Base-by-base conservation (phyloP, 495 filamentous ascomycete species). In the Aspergillus funiculosus region DNA sequence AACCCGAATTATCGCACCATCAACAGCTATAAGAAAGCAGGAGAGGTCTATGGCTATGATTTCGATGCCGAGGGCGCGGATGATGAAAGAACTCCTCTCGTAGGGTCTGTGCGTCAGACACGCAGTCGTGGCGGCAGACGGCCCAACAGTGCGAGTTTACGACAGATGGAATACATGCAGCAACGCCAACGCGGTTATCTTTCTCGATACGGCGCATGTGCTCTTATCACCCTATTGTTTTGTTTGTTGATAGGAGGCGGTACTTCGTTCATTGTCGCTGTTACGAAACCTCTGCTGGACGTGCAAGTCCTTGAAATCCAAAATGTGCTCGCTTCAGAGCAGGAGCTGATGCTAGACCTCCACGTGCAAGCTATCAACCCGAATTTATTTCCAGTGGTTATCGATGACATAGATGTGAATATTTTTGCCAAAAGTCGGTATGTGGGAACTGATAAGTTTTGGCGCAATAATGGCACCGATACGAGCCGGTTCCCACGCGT, bases 291-390 rank as follows among this genome's bases (percentile, higher is more conserved):
- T 6, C 74, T 98, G 8, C 66, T 81, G 29, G 80, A 86, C 32
- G 83, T 97, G 42, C 69, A 80, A 32, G 73, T 97, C 21, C 62
- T 81, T 29, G 81, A 82, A 28, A 85, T 98, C 49, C 79, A 82
- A 51, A 90, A 95, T 53, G 88, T 98, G 13, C 76, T 97, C 22
- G 89, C 89, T 5, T 94, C 87, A 50, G 85, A 95, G 59, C 86
- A 95, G 62, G 94, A 97, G 57, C 74, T 98, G 14, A 97, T 98
- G 83, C 73, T 98, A 50, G 91, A 98, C 56, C 69, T 97, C 6
- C 79, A 85, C n/a, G 85, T 98, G 27, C 74, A 74, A 48, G 92
- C 91, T 1, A 71, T 86, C 47, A 98, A 98, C 58, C 92, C 90
- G 0, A 98, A 98, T 51, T 74, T 94, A 14, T 83, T 96, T 31